Base-by-base conservation (phyloP, 1,139 yeast species). In the Zygosaccharomyces pseudobailii region DNA sequence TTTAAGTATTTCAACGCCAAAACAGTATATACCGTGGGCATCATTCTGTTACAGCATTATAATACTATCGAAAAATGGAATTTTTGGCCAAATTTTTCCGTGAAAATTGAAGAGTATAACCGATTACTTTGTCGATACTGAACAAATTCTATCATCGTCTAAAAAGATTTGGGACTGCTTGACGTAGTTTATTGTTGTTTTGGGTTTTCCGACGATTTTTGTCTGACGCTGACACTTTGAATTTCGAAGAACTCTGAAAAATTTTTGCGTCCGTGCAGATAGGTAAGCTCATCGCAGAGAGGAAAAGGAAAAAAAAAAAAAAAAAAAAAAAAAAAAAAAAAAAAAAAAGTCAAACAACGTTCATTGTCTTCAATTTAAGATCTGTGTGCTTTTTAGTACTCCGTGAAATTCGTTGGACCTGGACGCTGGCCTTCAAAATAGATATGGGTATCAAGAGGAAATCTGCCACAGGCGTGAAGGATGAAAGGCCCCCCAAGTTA, bases 401-500 rank as follows among this genome's bases (percentile, higher is more conserved):
- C 19, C 4, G 20, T n/a, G 4, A 5, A n/a, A n/a, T 4, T n/a
- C 6, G 17, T 30, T 30, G 33, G 19, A 1, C 33, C 19, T 30
- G 19, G 13, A 37, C 19, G 19, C 20, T 4, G 2, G 13, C 5
- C 13, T 30, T 1, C 19, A 30, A 30, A 30, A 7, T 30, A n/a
- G 10, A 43, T 5, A 55, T 54, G 57, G 58, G 51, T 27, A 52
- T 55, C 36, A 54, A 51, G 41, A 52, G 49, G 42, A 42, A 41
- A 38, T 30, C 40, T 3, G 40, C 43, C 19, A 32, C 34, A 13
- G 45, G 53, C 42, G 48, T 45, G 10, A 46, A 31, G 20, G 50
- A 50, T 20, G 55, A 48, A 27, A 49, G 49, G 42, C 53, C 58
- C 24, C 66, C 67, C 46, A 65, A 63, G 43, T 50, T 63, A 43